Conservation (phyloP, 768 basidiomycete species). For the Amanita exitialis region DNA sequence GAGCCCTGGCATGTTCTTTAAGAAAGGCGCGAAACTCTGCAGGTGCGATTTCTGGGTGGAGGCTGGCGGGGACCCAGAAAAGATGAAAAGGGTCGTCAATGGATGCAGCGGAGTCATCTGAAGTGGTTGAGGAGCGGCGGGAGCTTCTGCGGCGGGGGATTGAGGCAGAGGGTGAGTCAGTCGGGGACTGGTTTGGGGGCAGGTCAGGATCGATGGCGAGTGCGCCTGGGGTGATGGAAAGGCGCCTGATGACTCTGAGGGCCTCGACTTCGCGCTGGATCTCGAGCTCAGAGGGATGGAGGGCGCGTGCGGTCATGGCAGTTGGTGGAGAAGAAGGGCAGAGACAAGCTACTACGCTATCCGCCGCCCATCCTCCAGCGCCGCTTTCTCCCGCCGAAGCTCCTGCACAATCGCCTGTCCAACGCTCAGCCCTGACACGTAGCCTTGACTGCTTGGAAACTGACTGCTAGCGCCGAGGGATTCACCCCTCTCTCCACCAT, state of each 20-base stretch:
- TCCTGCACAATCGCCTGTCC: constrained; percentile 76
- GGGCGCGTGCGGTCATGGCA: constrained; percentile 30
- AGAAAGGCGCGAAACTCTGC: constrained; percentile 93
- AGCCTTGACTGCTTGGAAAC: constrained; percentile 8
- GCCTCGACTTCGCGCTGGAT: constrained; percentile 84
- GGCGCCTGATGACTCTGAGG: constrained; percentile 71
- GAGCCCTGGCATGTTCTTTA: constrained; percentile 77
- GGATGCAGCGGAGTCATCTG: constrained; percentile 20
- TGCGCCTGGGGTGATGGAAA: constrained; percentile 77
- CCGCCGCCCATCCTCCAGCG: background rate
- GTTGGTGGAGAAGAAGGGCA: constrained; percentile 2
- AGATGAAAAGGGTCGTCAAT: constrained; percentile 79
- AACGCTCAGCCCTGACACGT: constrained; percentile 8
- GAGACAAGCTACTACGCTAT: background rate
- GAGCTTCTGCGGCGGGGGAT: constrained; percentile 17
- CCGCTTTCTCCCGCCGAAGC: constrained; percentile 59
- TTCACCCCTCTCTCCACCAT: constrained; percentile 93
- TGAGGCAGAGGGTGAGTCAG: constrained; percentile 18
- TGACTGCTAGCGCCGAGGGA: constrained; percentile 83
- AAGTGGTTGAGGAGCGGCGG: constrained; percentile 11
- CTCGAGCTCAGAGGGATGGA: constrained; percentile 78
- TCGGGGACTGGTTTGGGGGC: constrained; percentile 54
- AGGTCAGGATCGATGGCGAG: constrained; percentile 89
- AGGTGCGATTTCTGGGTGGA: constrained; percentile 97
- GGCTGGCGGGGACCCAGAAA: constrained; percentile 96